Base-by-base conservation (phyloP, 352 stramenopile genomes). In the Pythium dissimile region DNA sequence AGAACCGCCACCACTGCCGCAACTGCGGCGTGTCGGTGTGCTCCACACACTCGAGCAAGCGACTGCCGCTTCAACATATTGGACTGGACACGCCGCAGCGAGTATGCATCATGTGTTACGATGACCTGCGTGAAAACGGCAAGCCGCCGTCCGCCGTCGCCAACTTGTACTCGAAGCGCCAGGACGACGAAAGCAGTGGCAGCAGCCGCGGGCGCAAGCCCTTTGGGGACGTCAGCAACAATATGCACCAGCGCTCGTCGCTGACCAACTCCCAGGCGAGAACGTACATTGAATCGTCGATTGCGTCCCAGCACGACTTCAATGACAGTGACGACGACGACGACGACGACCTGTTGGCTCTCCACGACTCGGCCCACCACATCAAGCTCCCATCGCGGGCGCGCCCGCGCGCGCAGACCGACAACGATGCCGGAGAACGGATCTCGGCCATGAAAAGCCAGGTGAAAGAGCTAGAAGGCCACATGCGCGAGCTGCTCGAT, bases 11-110 rank as follows among this genome's bases (percentile, higher is more conserved):
- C 62, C 88, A 96, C 65, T 96, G 88, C 63, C 82, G 88, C 59
- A 90, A 86, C 60, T 96, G 88, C 61, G 88, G 88, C 12, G 64
- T 88, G 48, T 91, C 88, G 2, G 86, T 95, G 12, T 96, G 88
- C 69, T 81, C 67, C 27, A 88, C 76, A 23, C 88, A 94, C 66
- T 92, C 80, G 37, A 88, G 78, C 53, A 75, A 75, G 18, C 79
- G 81, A 1, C 54, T 90, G 11, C 70, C 74, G 27, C 64, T 97
- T 38, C 71, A 80, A 47, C 72, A 87, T 51, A 65, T 82, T 24
- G 77, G 71, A 0, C 69, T 89, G 3, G 66, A 77, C 51, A 72
- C 73, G 2, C 82, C 82, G 27, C 80, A 89, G 53, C 80, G 82
- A 24, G 82, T 92, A 41, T 92, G 82, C 49, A 89, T 92, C 47